A percentile compares a stretch with the other conserved stretches of the same genome.
Conservation (phyloP, 371 early-diverging fungal species). For the Mortierella sp. region DNA sequence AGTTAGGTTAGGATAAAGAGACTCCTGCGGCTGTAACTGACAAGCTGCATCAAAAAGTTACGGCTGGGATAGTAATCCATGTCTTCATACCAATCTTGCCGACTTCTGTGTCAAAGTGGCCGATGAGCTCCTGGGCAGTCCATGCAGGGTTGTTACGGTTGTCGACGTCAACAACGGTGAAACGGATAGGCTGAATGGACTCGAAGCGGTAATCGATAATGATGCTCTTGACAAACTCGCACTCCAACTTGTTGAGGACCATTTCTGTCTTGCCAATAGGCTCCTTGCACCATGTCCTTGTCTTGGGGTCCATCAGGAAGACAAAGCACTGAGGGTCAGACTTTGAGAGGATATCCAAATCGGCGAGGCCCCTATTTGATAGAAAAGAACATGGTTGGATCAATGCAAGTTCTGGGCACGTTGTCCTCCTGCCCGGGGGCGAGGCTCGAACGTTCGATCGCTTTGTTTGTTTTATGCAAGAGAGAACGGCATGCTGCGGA, state of each 20-base stretch:
- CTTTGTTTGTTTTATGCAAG: not conserved
- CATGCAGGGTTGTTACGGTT: constrained; percentile 46
- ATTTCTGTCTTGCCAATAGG: constrained; percentile 60
- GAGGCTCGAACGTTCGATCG: not conserved
- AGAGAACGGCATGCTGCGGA: not conserved
- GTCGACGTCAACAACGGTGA: constrained; percentile 64
- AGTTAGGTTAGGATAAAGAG: not conserved
- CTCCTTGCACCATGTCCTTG: constrained; percentile 47
- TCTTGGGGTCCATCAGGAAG: constrained; percentile 47
- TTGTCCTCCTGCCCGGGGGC: not conserved
- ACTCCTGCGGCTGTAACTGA: not conserved
- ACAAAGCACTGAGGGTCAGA: constrained; percentile 59
- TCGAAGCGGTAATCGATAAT: constrained; percentile 66
- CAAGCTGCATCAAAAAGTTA: not conserved
- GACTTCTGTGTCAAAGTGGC: constrained; percentile 60
- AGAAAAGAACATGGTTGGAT: not conserved
- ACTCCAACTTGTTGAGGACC: constrained; percentile 61
- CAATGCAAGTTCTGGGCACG: not conserved
- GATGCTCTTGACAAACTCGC: constrained; percentile 62
- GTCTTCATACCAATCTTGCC: constrained; percentile 50
- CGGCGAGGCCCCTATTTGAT: constrained; percentile 35
- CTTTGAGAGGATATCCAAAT: constrained; percentile 58
- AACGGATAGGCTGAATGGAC: constrained; percentile 59
- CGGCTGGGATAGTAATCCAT: not conserved
- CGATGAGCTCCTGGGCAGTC: constrained; percentile 62